phyloP scores from a whole-genome alignment of 345 rosid species.

The Mangifera indica region DNA sequence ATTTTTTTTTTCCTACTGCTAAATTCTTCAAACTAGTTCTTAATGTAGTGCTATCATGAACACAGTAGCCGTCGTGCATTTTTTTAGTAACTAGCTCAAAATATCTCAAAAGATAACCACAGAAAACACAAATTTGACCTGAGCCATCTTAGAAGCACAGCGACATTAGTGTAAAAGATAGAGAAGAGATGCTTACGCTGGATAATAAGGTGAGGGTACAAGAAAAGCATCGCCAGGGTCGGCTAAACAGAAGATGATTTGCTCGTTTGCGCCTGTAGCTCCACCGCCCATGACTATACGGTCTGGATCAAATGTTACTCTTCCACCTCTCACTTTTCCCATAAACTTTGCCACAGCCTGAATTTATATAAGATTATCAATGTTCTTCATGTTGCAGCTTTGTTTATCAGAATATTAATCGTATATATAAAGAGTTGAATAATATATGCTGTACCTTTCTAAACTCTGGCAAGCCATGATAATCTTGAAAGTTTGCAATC shows the following conservation, averaged over 20 bases:
- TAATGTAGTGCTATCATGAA: no score
- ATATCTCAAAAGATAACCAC: no score
- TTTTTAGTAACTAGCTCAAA: not conserved
- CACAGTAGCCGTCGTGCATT: no score
- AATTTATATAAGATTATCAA: not conserved
- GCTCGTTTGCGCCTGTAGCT: conserved; percentile 90
- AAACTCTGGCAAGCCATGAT: conserved; percentile 70
- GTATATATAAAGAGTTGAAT: no score
- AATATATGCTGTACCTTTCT: conserved; percentile 63
- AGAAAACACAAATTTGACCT: no score
- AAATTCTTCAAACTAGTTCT: conserved; percentile 6
- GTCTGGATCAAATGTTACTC: conserved; percentile 58
- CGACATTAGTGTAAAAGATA: not conserved
- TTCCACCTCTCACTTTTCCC: conserved; percentile 63
- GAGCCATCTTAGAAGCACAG: no score
- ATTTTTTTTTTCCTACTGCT: no score
- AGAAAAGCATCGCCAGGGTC: conserved; percentile 85
- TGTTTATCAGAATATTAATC: no score
- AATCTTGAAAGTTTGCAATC: conserved; percentile 78
- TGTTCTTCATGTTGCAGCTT: no score
- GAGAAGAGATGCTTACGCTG: conserved; percentile 51
- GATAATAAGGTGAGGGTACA: conserved; percentile 75
- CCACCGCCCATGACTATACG: conserved; percentile 86
- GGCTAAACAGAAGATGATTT: conserved; percentile 78
- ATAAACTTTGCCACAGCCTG: conserved; percentile 82